Base-by-base conservation (phyloP, 768 basidiomycete species). In the Russula dissimulans region DNA sequence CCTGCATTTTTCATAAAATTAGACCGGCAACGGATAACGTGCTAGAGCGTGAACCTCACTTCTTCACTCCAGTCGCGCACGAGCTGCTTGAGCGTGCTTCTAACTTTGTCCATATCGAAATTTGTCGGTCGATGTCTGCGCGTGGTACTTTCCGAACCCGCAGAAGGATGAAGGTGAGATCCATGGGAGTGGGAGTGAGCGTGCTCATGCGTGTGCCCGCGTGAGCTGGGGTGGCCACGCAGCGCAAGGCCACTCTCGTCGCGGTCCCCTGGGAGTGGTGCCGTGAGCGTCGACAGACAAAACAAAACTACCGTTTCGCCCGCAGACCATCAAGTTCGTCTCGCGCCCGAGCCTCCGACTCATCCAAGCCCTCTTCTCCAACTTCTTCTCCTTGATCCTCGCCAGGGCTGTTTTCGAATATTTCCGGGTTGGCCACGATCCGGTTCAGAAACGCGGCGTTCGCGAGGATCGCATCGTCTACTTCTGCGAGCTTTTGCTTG, bases 31-130 rank as follows among this genome's bases (percentile, higher is more conserved):
- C 31, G 39, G 36, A 34, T 36, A 44, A 31, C 10, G 12, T 5
- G 36, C n/a, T 43, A 39, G 8, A 29, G 18, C 34, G 32, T 11
- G 1, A 39, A 15, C 66, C 73, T 46, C 43, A 92, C 91, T 76
- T 91, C 87, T 64, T 77, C 80, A 61, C 88, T 90, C 94, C 95
- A 98, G 69, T 98, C 94, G 12, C 94, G 80, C 10, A 93, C 93
- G 54, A 95, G 87, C 67, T 95, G 93, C 68, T 95, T 91, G 42
- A 97, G 72, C 0, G 94, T 95, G 68, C 91, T 94, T 59, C 93
- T 76, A 43, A 98, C 75, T 69, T 95, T 95, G 69, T 97, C 92
- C 84, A 89, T 87, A 66, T 92, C 88, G 61, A 81, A 81, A 41
- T 91, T 88, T 0, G 80, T 83, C 0, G 84, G 80, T 59, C 74